Evolutionary conservation across 257 asterid genomes (phyloP), one percentile per base, ranked within the genome.

Genomic region (Coffea eugenioides): DNA sequence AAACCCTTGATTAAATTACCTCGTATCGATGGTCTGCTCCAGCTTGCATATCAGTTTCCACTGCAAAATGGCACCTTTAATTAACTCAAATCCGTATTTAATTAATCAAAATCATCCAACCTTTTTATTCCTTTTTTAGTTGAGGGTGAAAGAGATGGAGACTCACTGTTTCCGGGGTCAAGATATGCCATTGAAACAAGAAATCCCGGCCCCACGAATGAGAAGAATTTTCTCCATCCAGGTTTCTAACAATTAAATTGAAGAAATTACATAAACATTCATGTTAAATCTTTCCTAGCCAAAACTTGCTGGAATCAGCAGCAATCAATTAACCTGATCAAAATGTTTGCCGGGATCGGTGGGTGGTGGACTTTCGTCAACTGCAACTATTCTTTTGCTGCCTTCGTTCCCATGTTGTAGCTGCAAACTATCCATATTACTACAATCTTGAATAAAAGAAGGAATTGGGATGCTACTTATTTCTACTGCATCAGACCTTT

Each of bases 31-130:
- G 91, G 86, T 79, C 88, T 75, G 99, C 94, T 61, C 99, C 99
- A 0, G 99, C 99, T 80, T 95, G 99, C 77, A 95, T 80, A 86
- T 93, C 99, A 77, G 99, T 95, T 76, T 95, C 98, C 94, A 95
- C 98, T 95, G 89, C 46, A 75, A 78, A 36, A 77, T 68, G 51
- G 3, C 23, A 69, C 67, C 3, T 54, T 13, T 39, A 16, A 18
- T 45, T 0, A 46, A 9, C 51, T 46, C 51, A 8, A 46, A 3
- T 46, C 0, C 51, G 1, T 6, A 46, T 8, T 4, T 46, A 46
- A 46, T 46, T 46, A 46, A 46, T 46, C 6, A 46, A 46, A 46
- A 6, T 46, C 51, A 46, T 46, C 8, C 51, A 8, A 4, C 8
- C 11, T 46, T 6, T 46, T 3, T 46, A 39, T 46, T 46, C 6